A percentile compares a stretch with the other conserved stretches of the same genome.
These are phyloP conservation scores for Tillandsia leiboldiana DNA, from an alignment of 176 grass and related monocot genomes.

Conservation along the genomic window DNA sequence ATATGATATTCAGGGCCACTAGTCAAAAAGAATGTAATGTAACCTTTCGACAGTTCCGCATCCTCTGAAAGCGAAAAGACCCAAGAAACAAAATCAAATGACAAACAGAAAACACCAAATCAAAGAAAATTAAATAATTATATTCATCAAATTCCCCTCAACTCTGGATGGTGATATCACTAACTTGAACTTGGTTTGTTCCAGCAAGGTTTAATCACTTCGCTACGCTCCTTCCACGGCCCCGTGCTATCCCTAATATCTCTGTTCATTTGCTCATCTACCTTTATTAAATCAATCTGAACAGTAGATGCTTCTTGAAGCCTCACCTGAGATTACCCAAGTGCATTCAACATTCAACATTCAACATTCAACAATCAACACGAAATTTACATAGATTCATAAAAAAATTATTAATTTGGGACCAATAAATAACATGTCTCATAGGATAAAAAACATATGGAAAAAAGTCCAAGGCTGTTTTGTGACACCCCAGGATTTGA, in stretches of 20 bases:
- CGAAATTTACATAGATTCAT: background rate
- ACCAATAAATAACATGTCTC: no score
- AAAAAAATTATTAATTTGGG: background rate
- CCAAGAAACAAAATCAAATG: background rate
- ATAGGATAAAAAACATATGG: no score
- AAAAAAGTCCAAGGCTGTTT: no score
- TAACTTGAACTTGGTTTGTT: conserved; percentile 59
- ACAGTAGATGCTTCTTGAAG: conserved; percentile 24
- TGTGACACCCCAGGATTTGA: background rate
- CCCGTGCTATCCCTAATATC: conserved; percentile 14
- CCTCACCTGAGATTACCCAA: conserved; percentile 30
- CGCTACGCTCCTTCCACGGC: conserved; percentile 19
- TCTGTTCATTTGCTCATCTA: conserved; percentile 27
- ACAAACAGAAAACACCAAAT: background rate
- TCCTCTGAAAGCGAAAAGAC: conserved; percentile 8
- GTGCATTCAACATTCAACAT: background rate
- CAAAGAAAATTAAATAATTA: background rate
- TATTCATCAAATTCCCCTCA: background rate
- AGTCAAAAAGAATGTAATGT: conserved; percentile 34
- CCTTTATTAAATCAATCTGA: conserved; percentile 28
- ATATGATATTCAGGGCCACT: conserved; percentile 31
- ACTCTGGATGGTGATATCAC: background rate
- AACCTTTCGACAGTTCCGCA: conserved; percentile 21
- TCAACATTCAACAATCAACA: background rate
- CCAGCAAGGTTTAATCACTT: conserved; percentile 70